Evolutionary conservation across 2,329 filamentous ascomycete species (phyloP), one percentile per base, ranked within the genome.

Genomic region (Lachnellula willkommii): DNA sequence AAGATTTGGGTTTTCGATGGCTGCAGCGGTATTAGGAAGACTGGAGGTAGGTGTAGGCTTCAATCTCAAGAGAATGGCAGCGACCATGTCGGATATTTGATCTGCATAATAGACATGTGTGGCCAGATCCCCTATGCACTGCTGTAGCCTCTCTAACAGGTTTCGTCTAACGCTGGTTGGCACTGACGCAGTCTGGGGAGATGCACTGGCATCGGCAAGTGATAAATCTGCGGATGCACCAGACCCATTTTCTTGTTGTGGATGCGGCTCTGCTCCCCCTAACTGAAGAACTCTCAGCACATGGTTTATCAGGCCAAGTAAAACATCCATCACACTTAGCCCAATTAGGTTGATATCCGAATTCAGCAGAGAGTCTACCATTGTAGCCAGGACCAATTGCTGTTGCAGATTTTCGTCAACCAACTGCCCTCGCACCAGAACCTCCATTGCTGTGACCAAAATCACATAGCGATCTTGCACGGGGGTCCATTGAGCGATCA

Each of bases 21-120:
- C 77, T 35, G 75, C 73, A 4, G 75, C 75, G 67, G 45, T 52
- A 52, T 71, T 71, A 5, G 76, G 67, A 14, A 75, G 69, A 15
- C 75, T 74, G 3, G 78, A 74, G 40, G 71, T 68, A 15, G 69
- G 59, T 11, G 76, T 74, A 3, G 91, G 89, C 71, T 89, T 94
- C 32, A 97, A 78, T 20, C 90, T 86, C 32, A 82, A 75, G 15
- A 97, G 75, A 46, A 97, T 86, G 0, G 90, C 84, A 20, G 85
- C 81, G 51, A 96, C 84, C 90, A 97, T 96, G 71, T 99, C 94
- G 1, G 89, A 85, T 54, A 97, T 90, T 71, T 99, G 94, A 65
- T 97, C 93, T 1, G 89, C 89, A 70, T 99, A 99, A 75, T 99
- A 99, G 35, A 96, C 86, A 68, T 99, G 94, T 0, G 90, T 96